phyloP scores from a whole-genome alignment of 805 yeast genomes.

The Teunomyces cretensis region DNA sequence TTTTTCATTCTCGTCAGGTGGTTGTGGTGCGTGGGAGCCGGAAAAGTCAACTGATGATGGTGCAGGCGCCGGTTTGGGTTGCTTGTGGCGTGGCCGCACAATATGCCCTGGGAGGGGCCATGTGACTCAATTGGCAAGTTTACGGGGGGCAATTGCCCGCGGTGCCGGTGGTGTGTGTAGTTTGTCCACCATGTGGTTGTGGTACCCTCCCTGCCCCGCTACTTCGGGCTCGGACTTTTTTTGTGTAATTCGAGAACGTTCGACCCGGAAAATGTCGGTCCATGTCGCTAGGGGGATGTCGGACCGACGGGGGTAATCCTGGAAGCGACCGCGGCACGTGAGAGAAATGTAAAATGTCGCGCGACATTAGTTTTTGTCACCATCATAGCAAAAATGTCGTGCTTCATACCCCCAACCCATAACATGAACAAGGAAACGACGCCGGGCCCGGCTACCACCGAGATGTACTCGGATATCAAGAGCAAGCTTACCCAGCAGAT shows the following conservation, averaged over 20 bases:
- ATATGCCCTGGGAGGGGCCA: neutral
- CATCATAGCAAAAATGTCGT: neutral
- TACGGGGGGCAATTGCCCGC: neutral
- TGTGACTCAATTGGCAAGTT: neutral
- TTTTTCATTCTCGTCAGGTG: slow-evolving; percentile 2
- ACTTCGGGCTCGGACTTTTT: slow-evolving; percentile 13
- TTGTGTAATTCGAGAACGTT: slow-evolving; percentile 3
- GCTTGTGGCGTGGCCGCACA: neutral
- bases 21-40: neutral
- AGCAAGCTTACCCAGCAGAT: slow-evolving; percentile 65
- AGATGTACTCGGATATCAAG: slow-evolving; percentile 66
- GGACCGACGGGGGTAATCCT: no score
- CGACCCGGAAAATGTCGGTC: slow-evolving; percentile 4
- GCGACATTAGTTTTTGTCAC: slow-evolving; percentile 1
- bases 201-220: neutral
- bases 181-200: no score
- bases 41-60: neutral
- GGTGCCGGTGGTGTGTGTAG: no score
- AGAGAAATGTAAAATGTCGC: neutral
- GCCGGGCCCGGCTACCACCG: slow-evolving; percentile 21
- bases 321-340: no score
- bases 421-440: neutral
- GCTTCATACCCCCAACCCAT: neutral
- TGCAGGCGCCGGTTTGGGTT: neutral
- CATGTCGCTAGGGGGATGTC: neutral